These are phyloP conservation scores for Diutina ranongensis DNA, from an alignment of 1,139 yeast genomes.

Conservation along the genomic window DNA sequence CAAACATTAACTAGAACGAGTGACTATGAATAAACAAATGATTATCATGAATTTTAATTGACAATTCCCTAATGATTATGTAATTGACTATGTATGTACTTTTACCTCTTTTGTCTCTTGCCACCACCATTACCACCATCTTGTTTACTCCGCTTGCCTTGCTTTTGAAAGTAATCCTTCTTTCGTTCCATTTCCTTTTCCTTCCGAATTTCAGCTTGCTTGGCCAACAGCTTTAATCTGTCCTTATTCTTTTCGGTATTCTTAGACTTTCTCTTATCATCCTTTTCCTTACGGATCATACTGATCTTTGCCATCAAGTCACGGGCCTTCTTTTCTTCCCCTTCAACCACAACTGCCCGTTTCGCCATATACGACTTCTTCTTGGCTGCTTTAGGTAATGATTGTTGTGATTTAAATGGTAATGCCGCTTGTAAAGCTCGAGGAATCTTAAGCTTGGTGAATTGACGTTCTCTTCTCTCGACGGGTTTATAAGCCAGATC, in stretches of 20 bases:
- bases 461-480: conserved; percentile 77
- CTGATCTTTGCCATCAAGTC: conserved; percentile 79
- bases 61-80: too few relatives aligned
- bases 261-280: conserved; percentile 62
- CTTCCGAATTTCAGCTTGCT: conserved; percentile 54
- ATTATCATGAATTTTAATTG: too few relatives aligned
- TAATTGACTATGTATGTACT: not conserved
- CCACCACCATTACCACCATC: not conserved
- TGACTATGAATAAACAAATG: too few relatives aligned
- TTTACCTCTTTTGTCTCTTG: not conserved
- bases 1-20: too few relatives aligned
- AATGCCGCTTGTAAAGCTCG: conserved; percentile 60
- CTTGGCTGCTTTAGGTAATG: conserved; percentile 53
- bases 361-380: conserved; percentile 75
- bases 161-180: conserved; percentile 71
- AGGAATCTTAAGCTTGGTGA: conserved; percentile 83
- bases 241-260: conserved; percentile 70
- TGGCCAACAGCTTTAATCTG: conserved; percentile 61
- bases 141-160: conserved; percentile 24
- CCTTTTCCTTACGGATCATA: conserved; percentile 79
- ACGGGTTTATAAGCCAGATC: conserved; percentile 68
- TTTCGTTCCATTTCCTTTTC: conserved; percentile 79
- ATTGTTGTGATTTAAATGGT: conserved; percentile 85
- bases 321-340: conserved; percentile 90
- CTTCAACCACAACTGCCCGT: conserved; percentile 88